Evolutionary conservation across 768 basidiomycete species (phyloP), one percentile per base, ranked within the genome.

Genomic region (Rhizopogon roseolus): DNA sequence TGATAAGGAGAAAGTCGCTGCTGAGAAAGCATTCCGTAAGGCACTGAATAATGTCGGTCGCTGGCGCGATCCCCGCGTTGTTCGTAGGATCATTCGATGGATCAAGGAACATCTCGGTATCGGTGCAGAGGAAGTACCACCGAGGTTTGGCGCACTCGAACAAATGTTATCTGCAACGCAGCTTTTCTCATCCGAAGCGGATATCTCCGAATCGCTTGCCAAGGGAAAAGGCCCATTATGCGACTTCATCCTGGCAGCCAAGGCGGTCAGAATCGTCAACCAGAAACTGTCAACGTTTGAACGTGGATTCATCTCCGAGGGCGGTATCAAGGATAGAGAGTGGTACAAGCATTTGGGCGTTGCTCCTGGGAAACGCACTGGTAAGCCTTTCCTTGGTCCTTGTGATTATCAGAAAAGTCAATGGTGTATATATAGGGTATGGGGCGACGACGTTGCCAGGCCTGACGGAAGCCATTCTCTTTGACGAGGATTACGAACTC

Each of bases 341-440:
- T 95, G 93, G 93, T 96, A 88, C 66, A 82, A 75, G 62, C 87
- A 93, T 69, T 77, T 93, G 14, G 92, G 80, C 45, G 89, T 93
- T 41, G 90, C 93, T 3, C 93, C 93, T 29, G 93, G 92, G 39
- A 85, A 90, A 67, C 86, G 86, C 83, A 81, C 87, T 40, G 86
- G 88, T 88, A 59, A 60, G 78, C 69, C 19, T 49, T 37, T 14
- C 11, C 36, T 22, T 36, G 27, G 5, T 39, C 13, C 40, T 53
- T 40, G 7, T 39, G 50, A 34, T 54, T 9, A 49, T 34, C 38
- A 22, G n/a, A n/a, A n/a, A n/a, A n/a, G 7, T 7, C 34, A 32
- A 50, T 19, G 34, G 8, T 52, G 36, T 41, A 37, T 17, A 13
- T 41, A 32, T 60, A 89, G 88, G 88, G 5, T 90, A 91, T 62